phyloP scores from a whole-genome alignment of 176 grass and related monocot species.

The Raddia distichophylla region DNA sequence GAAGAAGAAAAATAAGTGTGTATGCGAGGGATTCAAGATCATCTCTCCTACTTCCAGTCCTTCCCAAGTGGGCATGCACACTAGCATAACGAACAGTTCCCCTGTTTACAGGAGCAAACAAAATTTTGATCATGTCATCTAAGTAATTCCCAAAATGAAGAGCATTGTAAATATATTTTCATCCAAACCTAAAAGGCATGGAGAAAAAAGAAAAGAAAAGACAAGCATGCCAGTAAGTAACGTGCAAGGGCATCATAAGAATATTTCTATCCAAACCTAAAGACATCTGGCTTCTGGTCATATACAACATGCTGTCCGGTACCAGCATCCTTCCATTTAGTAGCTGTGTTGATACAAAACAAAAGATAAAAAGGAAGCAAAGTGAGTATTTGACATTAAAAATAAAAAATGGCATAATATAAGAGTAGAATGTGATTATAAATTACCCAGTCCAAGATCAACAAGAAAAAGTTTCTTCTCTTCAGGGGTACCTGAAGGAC shows the following conservation, averaged over 20 bases:
- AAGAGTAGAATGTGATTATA: slow-evolving; percentile 33
- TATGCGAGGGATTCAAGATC: slow-evolving; percentile 97
- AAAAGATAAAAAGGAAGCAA: slow-evolving; percentile 28
- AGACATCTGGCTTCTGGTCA: slow-evolving; percentile 70
- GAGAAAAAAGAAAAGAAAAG: slow-evolving; percentile 21
- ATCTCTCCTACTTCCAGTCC: slow-evolving; percentile 96
- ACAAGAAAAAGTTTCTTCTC: slow-evolving; percentile 98
- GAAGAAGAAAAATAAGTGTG: slow-evolving; percentile 95
- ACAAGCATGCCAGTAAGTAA: slow-evolving; percentile 29
- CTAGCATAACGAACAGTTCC: slow-evolving; percentile 97
- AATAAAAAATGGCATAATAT: background rate
- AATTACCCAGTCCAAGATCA: slow-evolving; percentile 97
- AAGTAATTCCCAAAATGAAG: slow-evolving; percentile 26
- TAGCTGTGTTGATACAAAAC: slow-evolving; percentile 53
- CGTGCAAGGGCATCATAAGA: background rate
- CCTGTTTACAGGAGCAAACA: slow-evolving; percentile 50
- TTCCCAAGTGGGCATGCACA: slow-evolving; percentile 90
- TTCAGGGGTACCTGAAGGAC: slow-evolving; percentile 76
- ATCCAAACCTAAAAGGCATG: slow-evolving; percentile 59
- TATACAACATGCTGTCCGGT: slow-evolving; percentile 62
- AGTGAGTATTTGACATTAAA: slow-evolving; percentile 30
- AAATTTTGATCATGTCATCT: slow-evolving; percentile 8
- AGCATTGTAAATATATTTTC: background rate
- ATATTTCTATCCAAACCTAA: slow-evolving; percentile 60
- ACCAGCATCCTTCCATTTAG: slow-evolving; percentile 76